phyloP scores from a whole-genome alignment of 1,284 basidiomycete genomes.

The Porogramme epimiltina region DNA sequence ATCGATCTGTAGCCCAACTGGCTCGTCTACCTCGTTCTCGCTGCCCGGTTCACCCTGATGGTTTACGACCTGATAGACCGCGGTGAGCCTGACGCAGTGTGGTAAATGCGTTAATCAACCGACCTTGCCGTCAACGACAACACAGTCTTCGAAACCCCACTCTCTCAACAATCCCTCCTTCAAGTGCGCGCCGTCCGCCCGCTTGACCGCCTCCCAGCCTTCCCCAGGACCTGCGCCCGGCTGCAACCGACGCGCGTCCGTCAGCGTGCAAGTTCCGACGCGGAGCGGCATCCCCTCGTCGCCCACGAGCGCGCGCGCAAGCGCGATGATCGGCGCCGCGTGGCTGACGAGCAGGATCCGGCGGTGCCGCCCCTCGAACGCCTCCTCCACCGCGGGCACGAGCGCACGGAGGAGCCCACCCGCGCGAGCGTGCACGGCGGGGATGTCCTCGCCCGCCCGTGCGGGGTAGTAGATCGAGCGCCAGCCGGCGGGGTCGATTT shows the following conservation, averaged over 20 bases:
- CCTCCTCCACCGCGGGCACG: slow-evolving; percentile 49
- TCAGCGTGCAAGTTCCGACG: slow-evolving; percentile 72
- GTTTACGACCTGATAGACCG: slow-evolving; percentile 46
- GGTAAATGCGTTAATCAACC: neutral
- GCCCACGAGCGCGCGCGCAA: slow-evolving; percentile 62
- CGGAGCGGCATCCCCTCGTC: slow-evolving; percentile 52
- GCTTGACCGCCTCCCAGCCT: slow-evolving; percentile 48
- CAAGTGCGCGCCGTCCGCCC: slow-evolving; percentile 63
- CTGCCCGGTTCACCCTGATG: slow-evolving; percentile 65
- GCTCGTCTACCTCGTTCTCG: slow-evolving; percentile 56
- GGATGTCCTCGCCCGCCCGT: slow-evolving; percentile 71
- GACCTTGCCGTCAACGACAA: slow-evolving; percentile 52
- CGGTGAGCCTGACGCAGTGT: neutral
- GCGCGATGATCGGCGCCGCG: slow-evolving; percentile 77
- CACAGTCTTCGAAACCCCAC: slow-evolving; percentile 81
- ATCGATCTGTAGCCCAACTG: slow-evolving; percentile 50
- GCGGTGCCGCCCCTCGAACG: slow-evolving; percentile 43
- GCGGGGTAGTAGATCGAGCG: slow-evolving; percentile 69
- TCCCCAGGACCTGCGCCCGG: slow-evolving; percentile 30
- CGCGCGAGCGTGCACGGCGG: slow-evolving; percentile 63
- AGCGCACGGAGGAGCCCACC: slow-evolving; percentile 55
- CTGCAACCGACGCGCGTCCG: slow-evolving; percentile 44
- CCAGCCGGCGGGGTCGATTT: slow-evolving; percentile 61
- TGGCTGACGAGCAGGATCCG: slow-evolving; percentile 74
- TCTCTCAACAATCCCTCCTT: slow-evolving; percentile 64